Evolutionary conservation across 2,329 filamentous ascomycete species (phyloP), one percentile per base, ranked within the genome.

Genomic region (Colletotrichum spinosum): DNA sequence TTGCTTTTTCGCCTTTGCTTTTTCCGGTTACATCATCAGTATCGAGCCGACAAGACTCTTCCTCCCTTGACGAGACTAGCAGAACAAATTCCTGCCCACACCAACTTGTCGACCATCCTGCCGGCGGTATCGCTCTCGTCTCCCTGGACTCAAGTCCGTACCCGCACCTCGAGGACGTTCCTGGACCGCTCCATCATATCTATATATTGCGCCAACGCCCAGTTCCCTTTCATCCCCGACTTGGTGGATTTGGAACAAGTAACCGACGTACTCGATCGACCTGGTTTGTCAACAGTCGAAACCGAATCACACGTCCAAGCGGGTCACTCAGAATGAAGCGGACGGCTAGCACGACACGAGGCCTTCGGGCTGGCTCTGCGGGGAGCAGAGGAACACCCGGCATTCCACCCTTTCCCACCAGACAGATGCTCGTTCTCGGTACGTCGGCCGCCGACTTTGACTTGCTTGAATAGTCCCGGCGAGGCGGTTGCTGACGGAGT

Each of bases 361-460:
- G 63, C 63, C 60, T 35, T 35, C 53, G 60, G 45, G 60, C 25
- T 35, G 38, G 46, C 53, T 64, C 60, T 53, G 55, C 51, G 17
- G 53, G 53, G 54, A 48, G 25, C 60, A 65, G 42, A 37, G 56
- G 39, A 41, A 65, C 50, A 33, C 39, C 56, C 12, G 46, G 45
- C 49, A 25, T 39, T 42, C 65, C 75, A 35, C 73, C 78, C 6
- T 81, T 81, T 55, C 79, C 80, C 53, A 69, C 74, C 45, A 72
- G 75, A 70, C 84, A 86, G 71, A 81, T 86, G 79, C 80, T 85
- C 70, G 82, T 86, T 56, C 73, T 83, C 11, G 80, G 81, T 83
- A 75, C 69, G 80, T 75, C 25, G 8, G 46, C 45, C 34, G 8
- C n/a, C 12, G 13, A 6, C 34, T 15, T 17, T 8, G 15, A 34